Evolutionary conservation across 441 rosid genomes (phyloP).

Genomic region (Pelargonium citronellum): DNA sequence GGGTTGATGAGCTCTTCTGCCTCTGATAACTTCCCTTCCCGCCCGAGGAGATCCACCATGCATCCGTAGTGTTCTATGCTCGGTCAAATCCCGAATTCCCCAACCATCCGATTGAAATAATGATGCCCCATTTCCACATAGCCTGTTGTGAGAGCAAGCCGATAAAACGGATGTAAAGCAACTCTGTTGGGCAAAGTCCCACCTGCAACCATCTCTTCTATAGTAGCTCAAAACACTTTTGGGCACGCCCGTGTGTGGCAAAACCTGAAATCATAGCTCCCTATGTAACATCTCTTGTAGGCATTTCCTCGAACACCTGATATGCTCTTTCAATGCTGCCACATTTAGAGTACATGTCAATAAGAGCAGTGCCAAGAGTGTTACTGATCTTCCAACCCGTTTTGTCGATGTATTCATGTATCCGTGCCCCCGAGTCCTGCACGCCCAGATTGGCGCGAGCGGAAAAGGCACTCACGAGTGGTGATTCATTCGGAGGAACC

Average conservation of each 20-base stretch:
- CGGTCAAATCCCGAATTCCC: background rate
- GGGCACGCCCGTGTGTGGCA: background rate
- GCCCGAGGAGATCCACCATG: background rate
- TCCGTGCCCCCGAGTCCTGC: background rate
- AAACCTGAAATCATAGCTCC: slow-evolving; percentile 1
- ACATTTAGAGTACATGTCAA: background rate
- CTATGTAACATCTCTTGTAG: background rate
- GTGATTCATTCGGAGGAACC: background rate
- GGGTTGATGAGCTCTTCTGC: background rate
- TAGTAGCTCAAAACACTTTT: background rate
- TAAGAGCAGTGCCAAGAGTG: background rate
- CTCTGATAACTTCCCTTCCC: background rate
- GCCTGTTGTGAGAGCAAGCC: background rate
- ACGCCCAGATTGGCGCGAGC: background rate
- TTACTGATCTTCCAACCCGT: background rate
- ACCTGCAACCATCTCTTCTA: background rate
- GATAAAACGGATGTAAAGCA: background rate
- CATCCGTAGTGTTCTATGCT: background rate
- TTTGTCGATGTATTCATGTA: background rate
- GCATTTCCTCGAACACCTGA: background rate
- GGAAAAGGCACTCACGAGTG: background rate
- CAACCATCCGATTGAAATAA: background rate
- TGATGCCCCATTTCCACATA: background rate
- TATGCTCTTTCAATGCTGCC: background rate
- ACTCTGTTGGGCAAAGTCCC: background rate